Conservation (phyloP, 371 early-diverging fungal species). For the Mucor sp. region DNA sequence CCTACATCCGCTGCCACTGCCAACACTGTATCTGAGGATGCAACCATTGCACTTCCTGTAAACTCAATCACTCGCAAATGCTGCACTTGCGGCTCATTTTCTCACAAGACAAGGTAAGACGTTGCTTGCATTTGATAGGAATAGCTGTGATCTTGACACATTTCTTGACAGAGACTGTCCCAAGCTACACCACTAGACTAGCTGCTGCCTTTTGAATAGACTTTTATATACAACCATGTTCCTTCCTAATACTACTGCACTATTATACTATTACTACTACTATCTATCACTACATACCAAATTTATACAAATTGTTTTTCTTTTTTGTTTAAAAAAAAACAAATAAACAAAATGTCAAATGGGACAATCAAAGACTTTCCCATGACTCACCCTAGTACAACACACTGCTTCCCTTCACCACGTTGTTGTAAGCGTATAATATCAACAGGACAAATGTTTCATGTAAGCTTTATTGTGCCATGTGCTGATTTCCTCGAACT, state of each 20-base stretch:
- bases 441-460: neutral
- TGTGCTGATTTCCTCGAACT: neutral
- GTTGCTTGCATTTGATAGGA: neutral
- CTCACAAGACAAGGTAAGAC: conserved; percentile 21
- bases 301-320: neutral
- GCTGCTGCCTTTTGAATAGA: neutral
- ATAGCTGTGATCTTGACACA: neutral
- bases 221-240: neutral
- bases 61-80: conserved; percentile 10
- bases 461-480: neutral
- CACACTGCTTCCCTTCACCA: neutral
- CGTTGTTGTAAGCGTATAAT: neutral
- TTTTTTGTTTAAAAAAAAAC: neutral
- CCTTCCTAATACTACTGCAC: neutral
- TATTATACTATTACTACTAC: neutral
- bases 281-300: neutral
- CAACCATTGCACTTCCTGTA: neutral
- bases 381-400: neutral
- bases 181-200: neutral
- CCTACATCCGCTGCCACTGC: neutral
- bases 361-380: neutral
- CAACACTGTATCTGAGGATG: too few relatives aligned
- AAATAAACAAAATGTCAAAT: conserved; percentile 1
- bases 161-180: conserved; percentile 3
- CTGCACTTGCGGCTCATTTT: conserved; percentile 20